phyloP scores from a whole-genome alignment of 148 eudicot genomes.

The Simmondsia chinensis region DNA sequence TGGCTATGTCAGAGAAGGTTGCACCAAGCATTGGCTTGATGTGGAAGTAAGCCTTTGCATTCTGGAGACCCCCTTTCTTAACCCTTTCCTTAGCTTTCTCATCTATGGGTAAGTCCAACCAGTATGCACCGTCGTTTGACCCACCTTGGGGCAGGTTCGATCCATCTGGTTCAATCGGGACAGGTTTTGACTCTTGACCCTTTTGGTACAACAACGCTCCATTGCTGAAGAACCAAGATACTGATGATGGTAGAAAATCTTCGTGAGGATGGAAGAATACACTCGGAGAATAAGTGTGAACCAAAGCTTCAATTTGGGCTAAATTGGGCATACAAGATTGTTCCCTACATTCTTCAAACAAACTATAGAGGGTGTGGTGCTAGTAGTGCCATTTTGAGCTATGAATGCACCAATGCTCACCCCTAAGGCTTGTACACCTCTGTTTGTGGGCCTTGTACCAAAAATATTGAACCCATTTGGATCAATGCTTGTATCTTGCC shows the following conservation, averaged over 20 bases:
- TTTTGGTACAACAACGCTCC: constrained; percentile 23
- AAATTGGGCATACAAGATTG: constrained; percentile 24
- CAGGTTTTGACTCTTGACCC: constrained; percentile 16
- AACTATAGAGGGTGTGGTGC: too few species aligned
- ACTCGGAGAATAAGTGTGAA: constrained; percentile 23
- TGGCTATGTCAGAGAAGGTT: constrained; percentile 24
- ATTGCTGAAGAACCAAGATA: constrained; percentile 26
- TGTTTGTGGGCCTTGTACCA: too few species aligned
- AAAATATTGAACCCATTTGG: constrained; percentile 3
- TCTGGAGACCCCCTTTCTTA: constrained; percentile 17
- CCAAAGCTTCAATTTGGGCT: constrained; percentile 18
- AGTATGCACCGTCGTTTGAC: constrained; percentile 23
- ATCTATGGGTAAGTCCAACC: constrained; percentile 36
- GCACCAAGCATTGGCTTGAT: constrained; percentile 30
- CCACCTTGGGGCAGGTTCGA: constrained; percentile 39
- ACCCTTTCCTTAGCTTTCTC: constrained; percentile 15
- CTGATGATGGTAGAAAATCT: constrained; percentile 28
- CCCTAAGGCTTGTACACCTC: too few species aligned
- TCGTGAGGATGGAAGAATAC: constrained; percentile 34
- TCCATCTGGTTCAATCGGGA: constrained; percentile 19
- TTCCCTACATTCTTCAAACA: constrained; percentile 30
- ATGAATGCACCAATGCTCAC: too few species aligned
- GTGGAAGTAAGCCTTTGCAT: constrained; percentile 20
- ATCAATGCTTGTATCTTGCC: neutral
- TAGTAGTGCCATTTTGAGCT: too few species aligned